Evolutionary conservation across 768 basidiomycete genomes (phyloP), one percentile per base, ranked within the genome.

Genomic region (Rhodosporidiobolus odoratus): DNA sequence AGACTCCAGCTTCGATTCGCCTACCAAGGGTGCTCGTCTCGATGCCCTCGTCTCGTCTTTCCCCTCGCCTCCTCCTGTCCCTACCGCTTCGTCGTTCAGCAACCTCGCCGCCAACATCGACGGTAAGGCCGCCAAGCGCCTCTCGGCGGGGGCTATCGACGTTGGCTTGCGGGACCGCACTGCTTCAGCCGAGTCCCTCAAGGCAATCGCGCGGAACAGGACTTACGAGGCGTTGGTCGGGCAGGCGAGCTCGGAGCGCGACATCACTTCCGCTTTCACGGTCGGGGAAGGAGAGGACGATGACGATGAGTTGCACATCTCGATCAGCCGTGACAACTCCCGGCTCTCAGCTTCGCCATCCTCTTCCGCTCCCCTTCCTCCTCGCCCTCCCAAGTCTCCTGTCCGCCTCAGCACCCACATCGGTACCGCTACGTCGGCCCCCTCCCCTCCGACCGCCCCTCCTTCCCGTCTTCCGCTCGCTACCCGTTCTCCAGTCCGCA

Each of bases 371-470:
- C 65, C 65, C n/a, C n/a, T n/a, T 53, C 65, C 65, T 13, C 57
- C 37, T 52, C 65, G 65, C 35, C 65, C 65, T 32, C 58, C 65
- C 21, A 60, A 60, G 32, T 66, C 65, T 23, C 65, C 65, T 9
- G 53, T 66, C 16, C 65, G 65, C 37, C 50, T 60, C 38, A 60
- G 58, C 50, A 6, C 40, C 40, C 48, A 66, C 25, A 30, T 17
- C 23, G 13, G 43, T 7, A 34, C 37, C 9, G 50, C 65, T 4
- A n/a, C 45, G 30, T 47, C 60, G 4, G 23, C 60, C 62, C 66
- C 62, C 62, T 16, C 53, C 60, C 25, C 59, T 62, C 16, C 61
- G 45, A 8, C 56, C 32, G 9, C 52, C n/a, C 30, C 52, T 53
- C 34, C 48, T n/a, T 23, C 17, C 54, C 32, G 34, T 35, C 54